Percentiles rank a stretch among this genome's conserved stretches.
These are phyloP conservation scores for Fusarium aywerte DNA, from an alignment of 2,329 filamentous ascomycete species.

Conservation along the genomic window DNA sequence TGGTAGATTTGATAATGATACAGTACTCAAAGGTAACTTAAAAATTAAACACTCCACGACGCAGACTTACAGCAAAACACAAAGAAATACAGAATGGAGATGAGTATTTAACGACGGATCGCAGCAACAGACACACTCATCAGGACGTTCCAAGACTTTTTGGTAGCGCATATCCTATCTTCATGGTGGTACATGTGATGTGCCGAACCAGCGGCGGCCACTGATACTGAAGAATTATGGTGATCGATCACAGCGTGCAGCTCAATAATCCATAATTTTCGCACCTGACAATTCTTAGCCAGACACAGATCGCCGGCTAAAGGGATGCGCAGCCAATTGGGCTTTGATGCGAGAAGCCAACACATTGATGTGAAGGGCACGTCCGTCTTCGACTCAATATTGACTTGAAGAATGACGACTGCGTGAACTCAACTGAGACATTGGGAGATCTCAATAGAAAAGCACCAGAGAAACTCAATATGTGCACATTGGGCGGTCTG, in stretches of 20 bases:
- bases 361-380: background rate
- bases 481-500: background rate
- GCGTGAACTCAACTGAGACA: conserved; percentile 9
- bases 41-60: background rate
- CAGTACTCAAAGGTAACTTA: background rate
- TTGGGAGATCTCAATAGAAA: background rate
- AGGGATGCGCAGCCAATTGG: conserved; percentile 15
- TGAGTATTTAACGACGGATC: background rate
- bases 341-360: conserved; percentile 8
- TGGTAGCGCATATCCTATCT: conserved; percentile 1
- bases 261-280: conserved; percentile 5
- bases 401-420: background rate
- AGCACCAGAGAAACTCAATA: background rate
- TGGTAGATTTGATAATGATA: background rate
- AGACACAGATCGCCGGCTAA: conserved; percentile 1
- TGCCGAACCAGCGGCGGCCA: background rate
- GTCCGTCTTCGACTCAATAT: conserved; percentile 1
- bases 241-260: conserved; percentile 3
- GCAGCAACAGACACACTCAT: background rate
- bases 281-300: conserved; percentile 4
- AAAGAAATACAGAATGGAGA: background rate
- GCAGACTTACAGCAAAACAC: background rate
- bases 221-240: background rate
- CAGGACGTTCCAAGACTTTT: background rate
- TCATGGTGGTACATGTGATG: conserved; percentile 2